A percentile compares a stretch with the other conserved stretches of the same genome.
Evolutionary conservation across 106 monocot species (phyloP).

Genomic region (Allium sativum): DNA sequence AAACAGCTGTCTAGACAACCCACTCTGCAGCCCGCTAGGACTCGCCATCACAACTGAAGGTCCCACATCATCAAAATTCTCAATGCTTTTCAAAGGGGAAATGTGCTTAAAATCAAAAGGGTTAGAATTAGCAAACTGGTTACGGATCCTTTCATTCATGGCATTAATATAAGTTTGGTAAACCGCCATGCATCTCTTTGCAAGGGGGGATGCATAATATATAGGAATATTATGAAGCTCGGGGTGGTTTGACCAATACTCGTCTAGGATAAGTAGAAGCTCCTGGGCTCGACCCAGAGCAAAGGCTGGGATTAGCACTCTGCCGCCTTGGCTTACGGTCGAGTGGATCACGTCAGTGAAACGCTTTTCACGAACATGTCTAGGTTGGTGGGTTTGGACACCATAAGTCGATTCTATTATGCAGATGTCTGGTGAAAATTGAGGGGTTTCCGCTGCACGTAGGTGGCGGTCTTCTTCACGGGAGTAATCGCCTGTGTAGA

Average conservation of each 20-base stretch:
- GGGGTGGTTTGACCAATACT: constrained; percentile 87
- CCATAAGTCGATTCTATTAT: constrained; percentile 98
- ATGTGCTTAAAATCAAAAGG: constrained; percentile 96
- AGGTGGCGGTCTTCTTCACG: constrained; percentile 96
- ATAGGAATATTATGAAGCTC: constrained; percentile 93
- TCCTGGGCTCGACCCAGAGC: constrained; percentile 96
- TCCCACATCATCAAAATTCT: constrained; percentile 87
- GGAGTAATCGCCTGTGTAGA: constrained; percentile 98
- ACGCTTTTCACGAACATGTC: constrained; percentile 72
- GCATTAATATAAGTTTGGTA: constrained; percentile 98
- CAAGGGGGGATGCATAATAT: constrained; percentile 91
- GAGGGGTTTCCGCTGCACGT: constrained; percentile 49
- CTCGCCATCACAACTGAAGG: constrained; percentile 99
- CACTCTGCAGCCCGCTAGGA: constrained; percentile 87
- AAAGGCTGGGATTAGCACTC: constrained; percentile 96
- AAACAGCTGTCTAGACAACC: constrained; percentile 90
- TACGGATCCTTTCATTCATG: constrained; percentile 92
- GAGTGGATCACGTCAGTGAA: constrained; percentile 90
- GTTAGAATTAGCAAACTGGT: constrained; percentile 77
- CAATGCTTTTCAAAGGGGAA: constrained; percentile 84
- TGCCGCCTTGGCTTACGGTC: constrained; percentile 70
- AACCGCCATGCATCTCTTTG: constrained; percentile 98
- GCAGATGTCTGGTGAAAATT: constrained; percentile 63
- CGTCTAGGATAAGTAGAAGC: constrained; percentile 92
- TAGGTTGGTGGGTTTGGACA: constrained; percentile 90